These are phyloP conservation scores for Myochromella boudieri DNA, from an alignment of 768 basidiomycete genomes.

Conservation along the genomic window DNA sequence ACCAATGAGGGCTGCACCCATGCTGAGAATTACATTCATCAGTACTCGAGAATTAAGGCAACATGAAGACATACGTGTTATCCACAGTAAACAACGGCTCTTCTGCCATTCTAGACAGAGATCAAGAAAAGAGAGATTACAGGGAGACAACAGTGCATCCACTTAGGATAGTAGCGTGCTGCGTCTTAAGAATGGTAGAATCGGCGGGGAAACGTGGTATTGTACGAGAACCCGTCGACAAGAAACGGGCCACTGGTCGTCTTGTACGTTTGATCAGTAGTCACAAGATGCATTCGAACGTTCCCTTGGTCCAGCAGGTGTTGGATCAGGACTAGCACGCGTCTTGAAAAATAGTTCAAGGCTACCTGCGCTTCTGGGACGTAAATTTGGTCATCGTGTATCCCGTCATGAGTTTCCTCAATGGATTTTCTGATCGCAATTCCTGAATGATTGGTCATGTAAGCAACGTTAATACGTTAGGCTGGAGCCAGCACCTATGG, in stretches of 20 bases:
- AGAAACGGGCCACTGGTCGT: constrained; percentile 11
- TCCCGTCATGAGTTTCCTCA: constrained; percentile 3
- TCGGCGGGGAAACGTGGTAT: constrained; percentile 13
- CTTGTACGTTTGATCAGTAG: constrained; percentile 18
- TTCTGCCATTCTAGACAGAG: constrained; percentile 18
- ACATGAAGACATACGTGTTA: constrained; percentile 32
- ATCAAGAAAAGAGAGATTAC: constrained; percentile 8
- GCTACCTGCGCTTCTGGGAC: constrained; percentile 12
- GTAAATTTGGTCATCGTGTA: constrained; percentile 11
- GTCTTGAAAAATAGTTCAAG: constrained; percentile 12
- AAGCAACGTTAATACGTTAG: too few relatives aligned
- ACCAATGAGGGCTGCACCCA: constrained; percentile 52
- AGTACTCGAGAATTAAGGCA: not conserved
- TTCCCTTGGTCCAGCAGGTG: constrained; percentile 8
- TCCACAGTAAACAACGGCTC: constrained; percentile 23
- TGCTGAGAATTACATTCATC: constrained; percentile 27
- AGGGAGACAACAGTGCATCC: constrained; percentile 17
- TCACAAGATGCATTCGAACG: constrained; percentile 15
- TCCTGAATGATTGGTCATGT: too few relatives aligned
- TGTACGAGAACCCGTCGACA: constrained; percentile 19
- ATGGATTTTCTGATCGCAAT: constrained; percentile 14
- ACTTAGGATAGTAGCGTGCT: constrained; percentile 15
- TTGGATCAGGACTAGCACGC: constrained; percentile 9
- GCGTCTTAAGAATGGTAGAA: constrained; percentile 27
- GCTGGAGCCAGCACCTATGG: too few relatives aligned